These are phyloP conservation scores for Bauhinia variegata DNA, from an alignment of 306 rosid species.

Conservation along the genomic window DNA sequence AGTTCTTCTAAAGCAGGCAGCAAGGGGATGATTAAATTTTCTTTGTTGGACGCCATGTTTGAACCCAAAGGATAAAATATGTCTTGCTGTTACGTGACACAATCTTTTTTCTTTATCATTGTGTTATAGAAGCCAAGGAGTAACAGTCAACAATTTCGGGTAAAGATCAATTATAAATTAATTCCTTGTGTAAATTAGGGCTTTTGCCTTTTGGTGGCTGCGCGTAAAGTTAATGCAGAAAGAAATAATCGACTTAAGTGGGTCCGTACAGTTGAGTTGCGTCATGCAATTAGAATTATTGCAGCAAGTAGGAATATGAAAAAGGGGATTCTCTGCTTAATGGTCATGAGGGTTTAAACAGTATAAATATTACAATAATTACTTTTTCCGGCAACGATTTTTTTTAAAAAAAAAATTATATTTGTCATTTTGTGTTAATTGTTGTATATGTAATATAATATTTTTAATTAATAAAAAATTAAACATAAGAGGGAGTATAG, in stretches of 20 bases:
- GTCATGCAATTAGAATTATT: conserved; percentile 48
- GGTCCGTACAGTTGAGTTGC: conserved; percentile 26
- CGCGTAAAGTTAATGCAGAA: conserved; percentile 34
- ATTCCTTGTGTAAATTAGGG: too few species aligned
- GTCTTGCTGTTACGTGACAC: too few species aligned
- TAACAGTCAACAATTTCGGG: conserved; percentile 42
- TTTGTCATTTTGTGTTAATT: too few species aligned
- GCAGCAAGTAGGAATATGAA: conserved; percentile 40
- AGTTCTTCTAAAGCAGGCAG: conserved; percentile 15
- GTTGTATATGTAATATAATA: too few species aligned
- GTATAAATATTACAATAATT: too few species aligned
- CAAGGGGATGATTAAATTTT: conserved; percentile 25
- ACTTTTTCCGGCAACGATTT: too few species aligned
- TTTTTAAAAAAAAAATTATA: too few species aligned
- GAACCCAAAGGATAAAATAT: too few species aligned
- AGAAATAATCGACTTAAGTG: conserved; percentile 35
- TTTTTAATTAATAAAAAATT: too few species aligned
- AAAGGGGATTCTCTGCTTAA: conserved; percentile 40
- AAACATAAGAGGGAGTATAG: too few species aligned
- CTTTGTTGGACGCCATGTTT: conserved; percentile 24
- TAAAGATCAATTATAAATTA: conserved; percentile 33
- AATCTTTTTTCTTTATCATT: conserved; percentile 12
- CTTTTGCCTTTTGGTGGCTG: conserved; percentile 17
- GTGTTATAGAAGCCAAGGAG: conserved; percentile 24
- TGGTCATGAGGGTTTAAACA: conserved; percentile 33